phyloP scores from a whole-genome alignment of 169 alveolate genomes.

The Ichthyophthirius multifiliis region DNA sequence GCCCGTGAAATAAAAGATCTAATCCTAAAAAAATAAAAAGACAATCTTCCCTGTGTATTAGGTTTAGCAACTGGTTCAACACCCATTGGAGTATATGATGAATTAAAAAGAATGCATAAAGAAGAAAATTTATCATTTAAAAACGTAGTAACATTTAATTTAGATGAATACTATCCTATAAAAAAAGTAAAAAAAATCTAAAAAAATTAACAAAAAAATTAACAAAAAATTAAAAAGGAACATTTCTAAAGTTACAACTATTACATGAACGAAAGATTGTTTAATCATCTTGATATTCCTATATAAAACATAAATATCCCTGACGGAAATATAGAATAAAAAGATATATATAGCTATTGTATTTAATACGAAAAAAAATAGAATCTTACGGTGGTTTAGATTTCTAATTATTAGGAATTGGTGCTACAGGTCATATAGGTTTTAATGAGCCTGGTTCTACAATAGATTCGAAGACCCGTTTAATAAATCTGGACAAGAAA shows the following conservation, averaged over 20 bases:
- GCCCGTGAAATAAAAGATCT: constrained; percentile 35
- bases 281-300: constrained; percentile 67
- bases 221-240: neutral
- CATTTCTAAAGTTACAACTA: constrained; percentile 56
- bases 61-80: constrained; percentile 81
- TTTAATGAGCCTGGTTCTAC: constrained; percentile 77
- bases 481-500: constrained; percentile 49
- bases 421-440: constrained; percentile 78
- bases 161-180: constrained; percentile 73
- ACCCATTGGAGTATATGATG: constrained; percentile 61
- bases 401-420: constrained; percentile 64
- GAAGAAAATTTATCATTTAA: constrained; percentile 55
- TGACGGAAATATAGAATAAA: constrained; percentile 40
- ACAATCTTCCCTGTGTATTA: constrained; percentile 36
- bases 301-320: constrained; percentile 58
- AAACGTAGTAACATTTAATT: constrained; percentile 64
- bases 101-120: constrained; percentile 52
- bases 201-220: neutral
- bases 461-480: constrained; percentile 44
- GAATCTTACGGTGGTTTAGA: constrained; percentile 52
- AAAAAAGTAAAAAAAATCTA: neutral
- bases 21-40: constrained; percentile 14
- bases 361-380: constrained; percentile 39
- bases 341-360: constrained; percentile 26
- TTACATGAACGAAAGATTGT: constrained; percentile 65